Percentiles rank a stretch among this genome's conserved stretches.
Evolutionary conservation across 208 protist genomes (phyloP).

Genomic region (Polymyxa betae): DNA sequence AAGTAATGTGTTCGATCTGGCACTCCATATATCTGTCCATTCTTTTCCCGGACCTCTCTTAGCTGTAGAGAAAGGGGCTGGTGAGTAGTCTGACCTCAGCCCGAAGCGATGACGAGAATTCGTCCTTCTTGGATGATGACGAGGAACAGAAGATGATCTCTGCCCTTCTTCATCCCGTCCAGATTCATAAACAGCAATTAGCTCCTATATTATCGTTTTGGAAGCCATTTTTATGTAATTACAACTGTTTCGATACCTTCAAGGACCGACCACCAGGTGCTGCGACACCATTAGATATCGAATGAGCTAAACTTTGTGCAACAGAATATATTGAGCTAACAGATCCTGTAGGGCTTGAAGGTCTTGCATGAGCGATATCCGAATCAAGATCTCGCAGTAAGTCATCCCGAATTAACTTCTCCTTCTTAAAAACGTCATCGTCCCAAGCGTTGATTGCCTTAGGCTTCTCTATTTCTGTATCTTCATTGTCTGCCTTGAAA

Average conservation of each 20-base stretch:
- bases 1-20: not conserved
- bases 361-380: not conserved
- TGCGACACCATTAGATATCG: constrained; percentile 3
- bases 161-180: not conserved
- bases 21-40: not conserved
- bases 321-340: constrained; percentile 20
- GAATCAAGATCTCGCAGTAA: not conserved
- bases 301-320: constrained; percentile 31
- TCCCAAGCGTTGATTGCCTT: not conserved
- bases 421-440: not conserved
- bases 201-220: constrained; percentile 8
- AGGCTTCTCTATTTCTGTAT: not conserved
- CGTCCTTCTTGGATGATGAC: not conserved
- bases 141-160: not conserved
- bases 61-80: not conserved
- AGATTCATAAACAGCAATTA: constrained; percentile 47
- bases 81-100: not conserved
- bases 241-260: constrained; percentile 37
- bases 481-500: not conserved
- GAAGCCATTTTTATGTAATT: not conserved
- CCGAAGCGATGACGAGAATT: not conserved
- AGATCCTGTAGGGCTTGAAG: not conserved
- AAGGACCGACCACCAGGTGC: constrained; percentile 34
- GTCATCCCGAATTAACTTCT: not conserved
- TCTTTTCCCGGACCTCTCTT: not conserved